Percentiles rank a stretch among this genome's conserved stretches.
Evolutionary conservation across 371 early-diverging fungal species (phyloP).

Genomic region (Nematocida sp.): DNA sequence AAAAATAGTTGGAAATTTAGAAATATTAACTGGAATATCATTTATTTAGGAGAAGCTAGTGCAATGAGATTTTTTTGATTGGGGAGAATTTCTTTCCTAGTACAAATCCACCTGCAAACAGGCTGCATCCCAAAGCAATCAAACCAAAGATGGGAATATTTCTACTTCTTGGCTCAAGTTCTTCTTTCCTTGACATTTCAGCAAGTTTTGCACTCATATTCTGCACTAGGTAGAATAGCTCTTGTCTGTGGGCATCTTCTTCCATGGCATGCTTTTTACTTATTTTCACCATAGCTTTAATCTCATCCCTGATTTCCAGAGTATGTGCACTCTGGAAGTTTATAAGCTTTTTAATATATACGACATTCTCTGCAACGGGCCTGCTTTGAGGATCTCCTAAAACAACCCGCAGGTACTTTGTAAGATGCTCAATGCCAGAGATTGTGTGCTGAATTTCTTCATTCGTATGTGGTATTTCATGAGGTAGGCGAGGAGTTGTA

Average conservation of each 20-base stretch:
- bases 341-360: constrained; percentile 55
- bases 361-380: constrained; percentile 54
- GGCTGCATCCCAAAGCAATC: neutral
- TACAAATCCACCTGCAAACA: constrained; percentile 5
- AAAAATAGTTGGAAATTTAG: too few species aligned
- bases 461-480: constrained; percentile 60
- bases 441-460: constrained; percentile 68
- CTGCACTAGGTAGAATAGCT: constrained; percentile 16
- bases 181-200: neutral
- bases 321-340: constrained; percentile 57
- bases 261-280: constrained; percentile 26
- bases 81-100: neutral
- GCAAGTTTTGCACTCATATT: neutral
- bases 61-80: neutral
- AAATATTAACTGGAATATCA: too few species aligned
- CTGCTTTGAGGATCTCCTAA: constrained; percentile 62
- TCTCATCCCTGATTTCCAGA: constrained; percentile 37
- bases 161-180: neutral
- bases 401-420: constrained; percentile 62
- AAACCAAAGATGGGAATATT: neutral
- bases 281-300: constrained; percentile 13
- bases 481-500: constrained; percentile 38
- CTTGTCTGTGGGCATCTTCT: constrained; percentile 25
- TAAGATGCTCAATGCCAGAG: constrained; percentile 61
- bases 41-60: neutral